Evolutionary conservation across 2,329 filamentous ascomycete genomes (phyloP), one percentile per base, ranked within the genome.

Genomic region (Rhynchosporium graminicola): DNA sequence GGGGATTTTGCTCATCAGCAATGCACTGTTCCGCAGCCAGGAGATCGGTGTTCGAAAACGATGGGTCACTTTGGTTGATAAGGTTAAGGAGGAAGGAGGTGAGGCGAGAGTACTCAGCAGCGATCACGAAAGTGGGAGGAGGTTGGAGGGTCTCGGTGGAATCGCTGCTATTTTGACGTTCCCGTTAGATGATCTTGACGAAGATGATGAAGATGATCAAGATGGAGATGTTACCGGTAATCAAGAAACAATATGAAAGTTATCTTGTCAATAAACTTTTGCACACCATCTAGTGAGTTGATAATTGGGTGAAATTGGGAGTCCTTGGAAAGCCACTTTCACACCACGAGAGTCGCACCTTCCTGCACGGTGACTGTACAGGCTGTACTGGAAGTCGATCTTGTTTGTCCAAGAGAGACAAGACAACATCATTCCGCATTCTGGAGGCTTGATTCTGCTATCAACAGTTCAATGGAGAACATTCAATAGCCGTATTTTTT

Each of bases 81-180:
- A 87, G 65, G 94, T 98, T n/a, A 86, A 87, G 67, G 87, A 87
- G 3, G 88, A 92, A 67, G 95, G 94, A 4, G 95, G 94, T 1
- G 92, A 97, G 68, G 91, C 92, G 0, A 82, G 91, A 59, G 85
- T 98, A n/a, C 77, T 98, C 33, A 98, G 94, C 75, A 93, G 90
- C 71, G 89, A 96, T 72, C 94, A 98, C 75, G 94, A 97, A 79
- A 97, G 93, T 74, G 95, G 95, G 0, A 89, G 89, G 78, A 82
- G 92, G 63, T 77, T 99, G 13, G 91, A 93, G 68, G 89, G 87
- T 12, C 75, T 98, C 64, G 93, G 95, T 0, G 90, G 92, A 20
- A 89, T 99, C 65, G 95, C 94, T 15, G 92, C 92, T 1, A 89
- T 97, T 33, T 78, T 97, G 66, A 97, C 94, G 12, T 99, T 93